Evolutionary conservation across 768 basidiomycete species (phyloP).

Genomic region (Termitomyces sp.): DNA sequence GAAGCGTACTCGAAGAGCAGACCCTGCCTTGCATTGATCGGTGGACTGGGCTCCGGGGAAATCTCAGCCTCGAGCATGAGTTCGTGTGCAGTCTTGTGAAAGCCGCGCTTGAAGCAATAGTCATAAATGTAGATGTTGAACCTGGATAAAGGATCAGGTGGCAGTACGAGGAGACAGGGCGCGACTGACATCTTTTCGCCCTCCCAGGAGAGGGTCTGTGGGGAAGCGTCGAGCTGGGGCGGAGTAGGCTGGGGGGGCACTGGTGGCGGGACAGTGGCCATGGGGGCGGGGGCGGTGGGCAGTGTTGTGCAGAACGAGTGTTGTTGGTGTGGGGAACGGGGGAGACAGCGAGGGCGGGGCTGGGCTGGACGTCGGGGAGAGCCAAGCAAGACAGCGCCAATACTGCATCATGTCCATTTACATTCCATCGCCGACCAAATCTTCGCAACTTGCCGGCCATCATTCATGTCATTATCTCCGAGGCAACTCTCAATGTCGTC

Average conservation of each 20-base stretch:
- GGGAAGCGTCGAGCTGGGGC: constrained; percentile 17
- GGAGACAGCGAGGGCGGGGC: constrained; percentile 16
- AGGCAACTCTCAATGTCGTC: constrained; percentile 46
- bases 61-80: constrained; percentile 66
- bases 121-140: constrained; percentile 89
- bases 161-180: constrained; percentile 5
- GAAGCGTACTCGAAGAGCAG: constrained; percentile 70
- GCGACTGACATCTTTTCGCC: constrained; percentile 74
- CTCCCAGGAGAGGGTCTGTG: constrained; percentile 59
- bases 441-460: constrained; percentile 22
- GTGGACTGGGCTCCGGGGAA: constrained; percentile 55
- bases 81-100: constrained; percentile 64
- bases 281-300: constrained; percentile 6
- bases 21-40: constrained; percentile 81
- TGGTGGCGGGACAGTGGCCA: constrained; percentile 25
- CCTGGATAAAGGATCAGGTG: constrained; percentile 33
- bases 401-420: constrained; percentile 4
- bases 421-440: constrained; percentile 30
- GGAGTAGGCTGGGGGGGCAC: constrained; percentile 19
- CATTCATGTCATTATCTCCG: constrained; percentile 10
- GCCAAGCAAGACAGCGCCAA: constrained; percentile 14
- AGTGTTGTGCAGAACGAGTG: not conserved
- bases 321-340: constrained; percentile 12
- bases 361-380: constrained; percentile 14
- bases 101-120: constrained; percentile 80